Base-by-base conservation (phyloP, 2,329 filamentous ascomycete genomes). In the Pestalotiopsis sp. region DNA sequence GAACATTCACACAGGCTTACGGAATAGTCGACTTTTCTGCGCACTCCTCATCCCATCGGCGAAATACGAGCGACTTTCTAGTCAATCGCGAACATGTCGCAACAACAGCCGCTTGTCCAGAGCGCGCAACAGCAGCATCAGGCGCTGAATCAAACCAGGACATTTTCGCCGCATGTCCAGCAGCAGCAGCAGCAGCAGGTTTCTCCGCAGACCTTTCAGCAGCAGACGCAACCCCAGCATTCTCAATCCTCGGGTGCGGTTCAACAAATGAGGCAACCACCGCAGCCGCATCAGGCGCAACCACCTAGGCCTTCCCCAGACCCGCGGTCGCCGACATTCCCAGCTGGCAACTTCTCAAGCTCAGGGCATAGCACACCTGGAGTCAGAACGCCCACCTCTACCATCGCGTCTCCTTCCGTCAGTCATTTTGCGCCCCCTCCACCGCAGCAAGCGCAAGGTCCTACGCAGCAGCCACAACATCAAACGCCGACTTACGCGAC, bases 41-140 rank as follows among this genome's bases (percentile, higher is more conserved):
- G 25, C 57, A 14, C 23, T 59, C 11, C n/a, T 4, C 9, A 13
- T 59, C 27, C 25, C 14, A 27, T 59, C 27, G 4, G 14, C 57
- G 27, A 27, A 36, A 23, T 5, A 25, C 40, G 38, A 7, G 17
- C 38, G 56, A 49, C 36, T 12, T 41, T 45, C 45, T 67, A 49
- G 27, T 25, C 56, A 52, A 49, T 62, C 68, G 56, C n/a, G 65
- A 60, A 65, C 66, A 78, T 78, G 76, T 76, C 75, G 68, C 74
- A 78, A 70, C 72, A 65, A 57, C 75, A 77, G 68, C 67, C 72
- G 7, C 70, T 70, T 68, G 75, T 80, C 73, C 70, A 78, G 70
- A 66, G 75, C 75, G 23, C 76, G 72, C 66, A 79, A 80, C 79
- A 78, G 7, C 61, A 64, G 20, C 61, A 64, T n/a, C 61, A 64